Conservation (phyloP, 2,329 filamentous ascomycete genomes). For the Alternaria angustiovoidea region DNA sequence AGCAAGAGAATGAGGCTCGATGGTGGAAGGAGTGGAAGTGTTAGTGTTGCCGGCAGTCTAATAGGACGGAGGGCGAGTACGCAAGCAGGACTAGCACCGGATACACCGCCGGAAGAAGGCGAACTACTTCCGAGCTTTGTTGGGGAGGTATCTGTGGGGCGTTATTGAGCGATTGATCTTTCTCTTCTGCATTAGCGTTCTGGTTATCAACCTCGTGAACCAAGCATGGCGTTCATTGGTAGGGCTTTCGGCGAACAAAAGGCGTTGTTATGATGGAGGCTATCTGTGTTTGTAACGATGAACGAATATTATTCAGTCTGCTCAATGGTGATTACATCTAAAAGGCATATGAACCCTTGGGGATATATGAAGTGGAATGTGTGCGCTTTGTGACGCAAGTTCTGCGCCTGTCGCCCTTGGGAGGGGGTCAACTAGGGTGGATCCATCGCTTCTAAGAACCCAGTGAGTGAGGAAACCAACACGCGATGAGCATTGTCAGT, state of each 20-base stretch:
- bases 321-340: not conserved
- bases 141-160: constrained; percentile 29
- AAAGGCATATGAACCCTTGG: not conserved
- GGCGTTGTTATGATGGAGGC: constrained; percentile 2
- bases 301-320: not conserved
- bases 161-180: constrained; percentile 8
- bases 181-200: constrained; percentile 7
- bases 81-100: constrained; percentile 20
- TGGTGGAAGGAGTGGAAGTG: constrained; percentile 21
- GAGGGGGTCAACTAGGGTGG: not conserved
- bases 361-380: not conserved
- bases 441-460: not conserved
- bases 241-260: not conserved
- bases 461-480: not conserved
- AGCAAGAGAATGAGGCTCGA: constrained; percentile 32
- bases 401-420: not conserved
- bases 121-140: constrained; percentile 33
- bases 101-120: constrained; percentile 37
- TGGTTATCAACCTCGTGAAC: constrained; percentile 1
- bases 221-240: constrained; percentile 12
- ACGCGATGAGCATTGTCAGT: not conserved
- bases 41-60: constrained; percentile 21
- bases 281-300: constrained; percentile 2
- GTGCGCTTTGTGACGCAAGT: not conserved
- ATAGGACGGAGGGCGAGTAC: constrained; percentile 17